Evolutionary conservation across 495 filamentous ascomycete species (phyloP).

Genomic region (Lasiosphaeria ovina): DNA sequence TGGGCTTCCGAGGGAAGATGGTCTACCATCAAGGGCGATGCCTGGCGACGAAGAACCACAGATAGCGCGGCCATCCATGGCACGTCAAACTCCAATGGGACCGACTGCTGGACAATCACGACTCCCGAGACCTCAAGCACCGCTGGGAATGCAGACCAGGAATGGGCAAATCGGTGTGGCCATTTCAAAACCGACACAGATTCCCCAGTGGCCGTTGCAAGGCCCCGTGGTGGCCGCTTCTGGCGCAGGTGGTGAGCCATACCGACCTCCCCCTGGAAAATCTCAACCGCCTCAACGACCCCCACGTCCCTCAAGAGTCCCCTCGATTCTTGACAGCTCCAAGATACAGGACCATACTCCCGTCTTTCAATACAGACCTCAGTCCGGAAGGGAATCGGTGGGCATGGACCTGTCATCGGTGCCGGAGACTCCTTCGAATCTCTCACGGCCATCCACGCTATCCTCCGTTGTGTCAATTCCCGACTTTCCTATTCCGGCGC

Average conservation of each 20-base stretch:
- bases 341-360: conserved; percentile 50
- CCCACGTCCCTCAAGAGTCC: conserved; percentile 60
- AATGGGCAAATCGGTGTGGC: conserved; percentile 46
- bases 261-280: conserved; percentile 48
- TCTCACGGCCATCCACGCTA: conserved; percentile 48
- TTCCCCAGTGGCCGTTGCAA: conserved; percentile 55
- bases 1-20: conserved; percentile 24
- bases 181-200: conserved; percentile 52
- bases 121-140: conserved; percentile 34
- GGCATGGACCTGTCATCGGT: conserved; percentile 29
- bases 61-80: conserved; percentile 48
- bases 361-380: conserved; percentile 51
- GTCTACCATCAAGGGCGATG: conserved; percentile 22
- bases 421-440: conserved; percentile 41
- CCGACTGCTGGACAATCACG: conserved; percentile 29
- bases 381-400: conserved; percentile 29
- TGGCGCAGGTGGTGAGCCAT: conserved; percentile 36
- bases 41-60: conserved; percentile 42
- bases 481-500: conserved; percentile 56
- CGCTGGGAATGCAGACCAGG: conserved; percentile 36
- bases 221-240: conserved; percentile 43
- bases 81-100: conserved; percentile 31
- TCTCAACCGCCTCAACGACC: conserved; percentile 66
- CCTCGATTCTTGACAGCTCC: conserved; percentile 50
- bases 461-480: conserved; percentile 61